These are phyloP conservation scores for Leavenworthia alabamica DNA, from an alignment of 345 rosid genomes.

Conservation along the genomic window DNA sequence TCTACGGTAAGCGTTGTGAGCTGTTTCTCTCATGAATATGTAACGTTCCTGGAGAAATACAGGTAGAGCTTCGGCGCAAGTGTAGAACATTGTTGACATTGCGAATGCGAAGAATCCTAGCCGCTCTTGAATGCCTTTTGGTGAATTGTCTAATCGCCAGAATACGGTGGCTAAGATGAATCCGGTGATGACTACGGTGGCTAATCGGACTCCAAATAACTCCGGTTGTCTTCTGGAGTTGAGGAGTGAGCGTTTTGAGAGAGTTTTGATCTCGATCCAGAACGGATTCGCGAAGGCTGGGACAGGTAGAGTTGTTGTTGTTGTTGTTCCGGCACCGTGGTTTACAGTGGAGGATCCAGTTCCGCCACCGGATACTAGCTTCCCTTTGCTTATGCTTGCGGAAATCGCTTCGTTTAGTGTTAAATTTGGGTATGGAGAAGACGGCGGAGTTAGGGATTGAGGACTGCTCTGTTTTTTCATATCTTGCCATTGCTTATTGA, in stretches of 20 bases:
- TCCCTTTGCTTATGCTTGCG: constrained; percentile 27
- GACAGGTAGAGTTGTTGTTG: background rate
- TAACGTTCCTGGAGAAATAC: constrained; percentile 53
- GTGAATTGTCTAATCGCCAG: constrained; percentile 38
- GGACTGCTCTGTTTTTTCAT: constrained; percentile 27
- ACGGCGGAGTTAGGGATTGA: background rate
- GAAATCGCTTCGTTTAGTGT: constrained; percentile 25
- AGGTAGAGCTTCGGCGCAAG: constrained; percentile 44
- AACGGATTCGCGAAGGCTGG: constrained; percentile 24
- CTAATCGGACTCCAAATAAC: constrained; percentile 20
- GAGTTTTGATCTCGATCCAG: constrained; percentile 20
- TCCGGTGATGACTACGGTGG: constrained; percentile 33
- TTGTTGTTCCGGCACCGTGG: background rate
- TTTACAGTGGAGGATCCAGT: background rate
- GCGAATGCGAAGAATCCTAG: constrained; percentile 45
- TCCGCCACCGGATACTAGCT: constrained; percentile 26
- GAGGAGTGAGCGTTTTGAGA: constrained; percentile 29
- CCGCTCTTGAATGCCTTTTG: constrained; percentile 37
- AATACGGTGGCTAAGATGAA: constrained; percentile 55
- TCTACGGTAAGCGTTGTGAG: constrained; percentile 47
- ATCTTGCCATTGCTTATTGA: constrained; percentile 57
- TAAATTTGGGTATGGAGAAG: background rate
- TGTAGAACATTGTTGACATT: constrained; percentile 41
- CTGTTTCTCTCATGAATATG: constrained; percentile 73
- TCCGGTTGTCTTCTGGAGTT: constrained; percentile 27